phyloP scores from a whole-genome alignment of 169 alveolate species.

The Plasmodium gonderi region DNA sequence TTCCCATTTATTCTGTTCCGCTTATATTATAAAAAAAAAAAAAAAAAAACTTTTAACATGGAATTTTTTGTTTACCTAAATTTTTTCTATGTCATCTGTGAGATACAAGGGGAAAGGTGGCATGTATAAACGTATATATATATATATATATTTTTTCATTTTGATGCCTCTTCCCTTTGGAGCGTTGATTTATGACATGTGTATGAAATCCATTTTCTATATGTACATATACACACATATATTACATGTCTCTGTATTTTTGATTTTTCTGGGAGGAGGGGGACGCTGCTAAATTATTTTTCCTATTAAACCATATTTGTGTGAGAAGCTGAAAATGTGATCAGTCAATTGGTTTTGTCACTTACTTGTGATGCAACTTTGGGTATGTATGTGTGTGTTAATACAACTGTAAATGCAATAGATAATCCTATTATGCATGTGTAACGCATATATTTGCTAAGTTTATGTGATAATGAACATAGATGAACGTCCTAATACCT shows the following conservation, averaged over 20 bases:
- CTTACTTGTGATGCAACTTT: neutral
- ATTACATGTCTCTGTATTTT: no score
- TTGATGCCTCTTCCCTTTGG: neutral
- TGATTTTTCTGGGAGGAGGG: neutral
- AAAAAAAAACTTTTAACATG: no score
- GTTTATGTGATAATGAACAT: neutral
- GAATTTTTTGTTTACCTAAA: no score
- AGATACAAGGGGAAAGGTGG: neutral
- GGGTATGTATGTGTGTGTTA: no score
- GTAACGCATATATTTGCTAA: neutral
- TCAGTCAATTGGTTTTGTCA: neutral
- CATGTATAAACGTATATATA: neutral
- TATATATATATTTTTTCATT: neutral
- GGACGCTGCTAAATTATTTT: neutral
- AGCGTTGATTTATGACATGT: no score
- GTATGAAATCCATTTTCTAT: no score
- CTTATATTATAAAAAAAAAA: neutral
- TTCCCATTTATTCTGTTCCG: conserved; percentile 29
- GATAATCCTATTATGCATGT: no score
- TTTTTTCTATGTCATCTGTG: neutral
- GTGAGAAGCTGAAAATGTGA: neutral
- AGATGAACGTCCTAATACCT: no score
- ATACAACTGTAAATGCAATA: no score
- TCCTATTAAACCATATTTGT: neutral
- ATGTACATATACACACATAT: no score